phyloP scores from a whole-genome alignment of 768 basidiomycete species.

The Phylloporus sp. region DNA sequence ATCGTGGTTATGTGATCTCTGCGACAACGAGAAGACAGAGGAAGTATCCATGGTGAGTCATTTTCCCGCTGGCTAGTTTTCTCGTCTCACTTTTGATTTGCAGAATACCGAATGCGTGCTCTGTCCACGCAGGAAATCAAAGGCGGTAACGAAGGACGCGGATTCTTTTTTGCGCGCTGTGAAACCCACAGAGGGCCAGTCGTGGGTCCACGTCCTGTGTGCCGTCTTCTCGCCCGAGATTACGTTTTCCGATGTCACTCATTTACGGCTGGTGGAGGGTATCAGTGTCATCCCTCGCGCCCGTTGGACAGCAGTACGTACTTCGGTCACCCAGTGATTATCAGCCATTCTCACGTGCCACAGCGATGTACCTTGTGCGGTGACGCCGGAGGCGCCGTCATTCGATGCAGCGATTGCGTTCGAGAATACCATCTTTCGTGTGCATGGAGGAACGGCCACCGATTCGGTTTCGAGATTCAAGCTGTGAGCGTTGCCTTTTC shows the following conservation, averaged over 20 bases:
- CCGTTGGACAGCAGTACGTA: slow-evolving; percentile 70
- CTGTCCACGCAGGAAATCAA: slow-evolving; percentile 53
- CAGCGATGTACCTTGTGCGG: slow-evolving; percentile 78
- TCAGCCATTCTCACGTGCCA: slow-evolving; percentile 10
- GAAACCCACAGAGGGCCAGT: slow-evolving; percentile 90
- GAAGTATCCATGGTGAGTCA: slow-evolving; percentile 75
- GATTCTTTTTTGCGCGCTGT: slow-evolving; percentile 69
- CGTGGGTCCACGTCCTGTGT: slow-evolving; percentile 90
- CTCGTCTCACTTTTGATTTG: not conserved
- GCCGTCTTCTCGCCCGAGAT: slow-evolving; percentile 84
- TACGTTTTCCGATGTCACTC: slow-evolving; percentile 69
- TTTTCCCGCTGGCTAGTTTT: not conserved
- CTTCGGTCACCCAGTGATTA: not conserved
- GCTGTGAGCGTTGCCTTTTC: slow-evolving; percentile 44
- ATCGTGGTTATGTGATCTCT: slow-evolving; percentile 83
- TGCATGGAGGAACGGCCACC: slow-evolving; percentile 80
- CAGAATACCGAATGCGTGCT: slow-evolving; percentile 83
- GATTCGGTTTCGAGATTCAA: slow-evolving; percentile 91
- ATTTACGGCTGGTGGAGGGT: slow-evolving; percentile 80
- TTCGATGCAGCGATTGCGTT: slow-evolving; percentile 79
- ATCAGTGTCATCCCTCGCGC: slow-evolving; percentile 65
- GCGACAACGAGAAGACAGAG: slow-evolving; percentile 73
- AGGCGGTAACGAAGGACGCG: slow-evolving; percentile 41
- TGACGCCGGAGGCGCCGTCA: slow-evolving; percentile 67
- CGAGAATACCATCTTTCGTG: slow-evolving; percentile 84